phyloP scores from a whole-genome alignment of 2,329 filamentous ascomycete species.

The Didymella segeticola region DNA sequence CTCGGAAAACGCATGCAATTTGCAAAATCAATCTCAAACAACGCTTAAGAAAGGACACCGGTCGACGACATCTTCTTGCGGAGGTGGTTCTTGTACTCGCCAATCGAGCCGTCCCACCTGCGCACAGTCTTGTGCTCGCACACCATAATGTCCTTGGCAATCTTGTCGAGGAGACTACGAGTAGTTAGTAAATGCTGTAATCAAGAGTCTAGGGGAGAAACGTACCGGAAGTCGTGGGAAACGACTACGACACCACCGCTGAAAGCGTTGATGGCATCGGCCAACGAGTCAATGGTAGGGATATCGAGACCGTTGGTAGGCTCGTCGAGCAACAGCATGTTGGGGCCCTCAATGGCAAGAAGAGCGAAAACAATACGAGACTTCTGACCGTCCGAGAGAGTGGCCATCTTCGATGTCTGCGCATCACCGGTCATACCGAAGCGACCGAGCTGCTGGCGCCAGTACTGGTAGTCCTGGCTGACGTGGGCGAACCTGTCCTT shows the following conservation, averaged over 20 bases:
- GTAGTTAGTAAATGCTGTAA: constrained; percentile 42
- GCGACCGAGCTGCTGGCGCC: constrained; percentile 93
- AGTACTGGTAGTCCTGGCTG: constrained; percentile 98
- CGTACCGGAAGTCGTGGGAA: constrained; percentile 97
- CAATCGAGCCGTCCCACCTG: constrained; percentile 87
- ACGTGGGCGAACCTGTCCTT: constrained; percentile 90
- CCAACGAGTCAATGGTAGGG: constrained; percentile 95
- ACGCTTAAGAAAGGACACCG: constrained; percentile 75
- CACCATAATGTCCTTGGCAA: constrained; percentile 99
- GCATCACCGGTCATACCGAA: constrained; percentile 93
- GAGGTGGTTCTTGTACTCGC: constrained; percentile 97
- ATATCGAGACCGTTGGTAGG: constrained; percentile 99
- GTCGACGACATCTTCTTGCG: constrained; percentile 97
- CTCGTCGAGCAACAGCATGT: constrained; percentile 98
- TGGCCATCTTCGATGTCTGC: constrained; percentile 97
- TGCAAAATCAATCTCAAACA: constrained; percentile 22
- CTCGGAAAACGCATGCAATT: constrained; percentile 38
- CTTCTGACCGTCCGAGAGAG: constrained; percentile 96
- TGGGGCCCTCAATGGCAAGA: constrained; percentile 91
- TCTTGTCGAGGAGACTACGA: constrained; percentile 91
- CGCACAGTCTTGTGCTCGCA: constrained; percentile 97
- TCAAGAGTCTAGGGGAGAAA: constrained; percentile 1
- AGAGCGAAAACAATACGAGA: constrained; percentile 97
- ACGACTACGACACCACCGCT: constrained; percentile 97
- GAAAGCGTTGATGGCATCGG: constrained; percentile 96